A percentile compares a stretch with the other conserved stretches of the same genome.
Conservation (phyloP, 768 basidiomycete species). For the Kwoniella newhampshirensis region DNA sequence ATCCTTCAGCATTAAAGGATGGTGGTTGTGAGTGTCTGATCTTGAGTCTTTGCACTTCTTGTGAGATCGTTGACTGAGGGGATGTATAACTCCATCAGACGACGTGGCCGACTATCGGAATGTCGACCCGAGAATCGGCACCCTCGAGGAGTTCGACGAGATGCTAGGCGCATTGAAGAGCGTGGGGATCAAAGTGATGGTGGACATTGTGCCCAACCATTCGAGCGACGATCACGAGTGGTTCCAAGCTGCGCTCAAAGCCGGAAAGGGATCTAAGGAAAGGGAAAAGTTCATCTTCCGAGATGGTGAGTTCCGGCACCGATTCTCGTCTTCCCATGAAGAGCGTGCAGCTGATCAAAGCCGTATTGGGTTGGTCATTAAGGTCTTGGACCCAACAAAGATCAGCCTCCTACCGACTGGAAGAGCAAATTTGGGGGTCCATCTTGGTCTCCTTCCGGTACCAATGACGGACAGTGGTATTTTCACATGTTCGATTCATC, state of each 20-base stretch:
- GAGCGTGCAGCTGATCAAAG: not conserved
- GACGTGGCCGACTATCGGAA: conserved; percentile 47
- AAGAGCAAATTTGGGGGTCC: conserved; percentile 36
- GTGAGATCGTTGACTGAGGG: not conserved
- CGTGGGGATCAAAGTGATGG: conserved; percentile 37
- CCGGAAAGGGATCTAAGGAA: conserved; percentile 31
- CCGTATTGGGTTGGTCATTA: not conserved
- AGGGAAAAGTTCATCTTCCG: conserved; percentile 41
- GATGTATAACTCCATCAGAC: conserved; percentile 19
- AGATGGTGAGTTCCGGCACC: conserved; percentile 30
- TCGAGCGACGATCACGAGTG: conserved; percentile 43
- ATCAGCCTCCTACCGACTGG: conserved; percentile 41
- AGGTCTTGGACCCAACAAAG: conserved; percentile 35
- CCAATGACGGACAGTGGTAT: conserved; percentile 40
- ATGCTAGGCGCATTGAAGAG: conserved; percentile 34
- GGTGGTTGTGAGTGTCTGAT: conserved; percentile 41
- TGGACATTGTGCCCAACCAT: conserved; percentile 49
- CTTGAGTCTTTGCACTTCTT: not conserved
- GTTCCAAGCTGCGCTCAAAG: conserved; percentile 44
- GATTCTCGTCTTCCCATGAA: not conserved
- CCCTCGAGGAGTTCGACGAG: conserved; percentile 43
- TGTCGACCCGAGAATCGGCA: conserved; percentile 44
- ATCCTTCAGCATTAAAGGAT: conserved; percentile 44
- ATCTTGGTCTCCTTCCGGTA: conserved; percentile 36
- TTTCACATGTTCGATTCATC: conserved; percentile 43